These are phyloP conservation scores for Trichoderma oligosporum DNA, from an alignment of 2,329 filamentous ascomycete species.

Conservation along the genomic window DNA sequence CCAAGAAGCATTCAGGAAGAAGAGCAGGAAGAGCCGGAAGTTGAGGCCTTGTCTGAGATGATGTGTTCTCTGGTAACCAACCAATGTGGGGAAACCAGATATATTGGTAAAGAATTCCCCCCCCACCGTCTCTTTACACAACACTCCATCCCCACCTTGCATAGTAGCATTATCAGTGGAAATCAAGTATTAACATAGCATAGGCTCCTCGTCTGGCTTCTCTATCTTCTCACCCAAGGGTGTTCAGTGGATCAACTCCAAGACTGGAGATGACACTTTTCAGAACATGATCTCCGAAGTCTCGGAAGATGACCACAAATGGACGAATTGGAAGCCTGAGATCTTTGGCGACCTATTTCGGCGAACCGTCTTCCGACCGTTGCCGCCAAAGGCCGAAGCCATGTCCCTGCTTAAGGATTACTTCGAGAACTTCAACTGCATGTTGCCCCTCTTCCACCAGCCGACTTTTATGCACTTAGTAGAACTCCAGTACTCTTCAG, in stretches of 20 bases:
- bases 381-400: constrained; percentile 84
- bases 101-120: constrained; percentile 80
- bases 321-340: constrained; percentile 97
- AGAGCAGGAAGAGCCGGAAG: constrained; percentile 63
- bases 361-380: constrained; percentile 73
- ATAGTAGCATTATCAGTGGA: background rate
- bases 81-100: constrained; percentile 88
- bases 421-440: constrained; percentile 98
- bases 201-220: constrained; percentile 93
- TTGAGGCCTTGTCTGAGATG: constrained; percentile 90
- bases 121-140: no score
- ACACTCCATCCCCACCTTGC: background rate
- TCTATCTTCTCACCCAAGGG: constrained; percentile 98
- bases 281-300: constrained; percentile 90
- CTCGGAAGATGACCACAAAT: constrained; percentile 90
- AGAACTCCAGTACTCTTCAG: constrained; percentile 85
- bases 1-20: constrained; percentile 45
- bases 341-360: constrained; percentile 91
- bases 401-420: constrained; percentile 86
- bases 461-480: constrained; percentile 98
- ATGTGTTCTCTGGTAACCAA: constrained; percentile 98
- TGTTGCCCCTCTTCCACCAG: constrained; percentile 96
- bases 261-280: constrained; percentile 93
- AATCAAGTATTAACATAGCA: constrained; percentile 16
- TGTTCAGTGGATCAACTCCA: constrained; percentile 97